Conservation (phyloP, 108 stramenopile species). For the Fistulifera solaris region DNA sequence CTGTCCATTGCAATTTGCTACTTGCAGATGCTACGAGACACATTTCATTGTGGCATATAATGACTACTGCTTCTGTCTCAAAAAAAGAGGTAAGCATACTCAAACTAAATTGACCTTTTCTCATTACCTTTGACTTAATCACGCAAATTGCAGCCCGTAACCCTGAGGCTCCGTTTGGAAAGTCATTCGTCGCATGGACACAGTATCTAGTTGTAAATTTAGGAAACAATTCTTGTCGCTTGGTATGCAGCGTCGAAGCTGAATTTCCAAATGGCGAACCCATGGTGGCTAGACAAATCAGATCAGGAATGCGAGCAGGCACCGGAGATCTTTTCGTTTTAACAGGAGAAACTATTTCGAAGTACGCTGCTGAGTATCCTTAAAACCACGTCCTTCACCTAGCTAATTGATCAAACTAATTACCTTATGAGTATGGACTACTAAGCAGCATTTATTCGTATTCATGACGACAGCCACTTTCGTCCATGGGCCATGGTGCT, state of each 20-base stretch:
- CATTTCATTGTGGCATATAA: slow-evolving; percentile 51
- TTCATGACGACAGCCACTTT: slow-evolving; percentile 1
- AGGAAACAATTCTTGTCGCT: slow-evolving; percentile 51
- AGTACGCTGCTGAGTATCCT: slow-evolving; percentile 57
- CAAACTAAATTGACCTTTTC: background rate
- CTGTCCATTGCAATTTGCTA: too few relatives aligned
- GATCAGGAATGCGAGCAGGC: slow-evolving; percentile 69
- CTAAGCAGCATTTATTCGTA: background rate
- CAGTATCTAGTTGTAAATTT: slow-evolving; percentile 59
- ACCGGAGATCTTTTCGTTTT: slow-evolving; percentile 59
- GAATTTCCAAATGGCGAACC: slow-evolving; percentile 79
- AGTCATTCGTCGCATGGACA: slow-evolving; percentile 66
- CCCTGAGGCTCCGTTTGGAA: slow-evolving; percentile 71
- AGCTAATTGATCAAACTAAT: background rate
- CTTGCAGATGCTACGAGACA: slow-evolving; percentile 32
- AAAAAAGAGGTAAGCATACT: slow-evolving; percentile 20
- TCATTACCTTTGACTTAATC: background rate
- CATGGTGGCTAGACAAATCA: slow-evolving; percentile 66
- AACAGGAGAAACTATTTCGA: slow-evolving; percentile 55
- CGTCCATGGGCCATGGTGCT: slow-evolving; percentile 32
- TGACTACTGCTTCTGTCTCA: slow-evolving; percentile 56
- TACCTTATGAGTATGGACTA: background rate
- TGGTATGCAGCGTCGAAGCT: slow-evolving; percentile 66
- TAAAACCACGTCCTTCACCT: slow-evolving; percentile 10
- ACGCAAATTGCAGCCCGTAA: slow-evolving; percentile 29